Conservation (phyloP, 1,284 basidiomycete genomes). For the Ceratorhiza oryzae-sativae region DNA sequence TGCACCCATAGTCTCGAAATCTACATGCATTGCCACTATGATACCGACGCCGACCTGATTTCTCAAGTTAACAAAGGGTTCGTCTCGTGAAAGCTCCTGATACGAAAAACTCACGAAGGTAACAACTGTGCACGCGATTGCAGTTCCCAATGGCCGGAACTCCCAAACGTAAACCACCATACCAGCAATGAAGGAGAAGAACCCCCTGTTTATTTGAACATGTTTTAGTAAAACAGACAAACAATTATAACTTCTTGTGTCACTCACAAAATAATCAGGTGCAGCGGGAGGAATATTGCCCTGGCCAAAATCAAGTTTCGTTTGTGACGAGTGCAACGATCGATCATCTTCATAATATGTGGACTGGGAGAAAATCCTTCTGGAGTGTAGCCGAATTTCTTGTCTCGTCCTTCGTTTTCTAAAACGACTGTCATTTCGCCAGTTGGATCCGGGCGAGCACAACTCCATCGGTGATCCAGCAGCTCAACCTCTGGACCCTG, state of each 20-base stretch:
- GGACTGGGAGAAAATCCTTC: neutral
- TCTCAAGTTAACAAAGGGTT: neutral
- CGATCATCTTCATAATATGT: neutral
- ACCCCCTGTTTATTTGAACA: neutral
- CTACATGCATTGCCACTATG: slow-evolving; percentile 5
- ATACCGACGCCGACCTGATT: slow-evolving; percentile 1
- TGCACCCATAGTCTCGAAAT: slow-evolving; percentile 23
- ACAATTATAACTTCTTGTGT: neutral
- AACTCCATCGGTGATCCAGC: slow-evolving; percentile 18
- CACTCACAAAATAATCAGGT: slow-evolving; percentile 8
- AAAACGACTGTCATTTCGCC: neutral
- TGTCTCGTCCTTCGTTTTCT: neutral
- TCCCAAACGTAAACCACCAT: slow-evolving; percentile 18
- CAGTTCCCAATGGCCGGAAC: neutral
- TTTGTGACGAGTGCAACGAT: neutral
- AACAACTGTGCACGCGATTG: slow-evolving; percentile 3
- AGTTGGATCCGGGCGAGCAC: neutral
- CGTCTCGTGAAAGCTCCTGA: neutral
- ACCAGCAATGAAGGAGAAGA: slow-evolving; percentile 3
- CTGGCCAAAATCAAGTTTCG: slow-evolving; percentile 16
- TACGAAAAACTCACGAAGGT: neutral
- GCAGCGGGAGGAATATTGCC: neutral
- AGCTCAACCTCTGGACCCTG: neutral
- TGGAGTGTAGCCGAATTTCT: slow-evolving; percentile 1
- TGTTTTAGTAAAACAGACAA: too few relatives aligned